Evolutionary conservation across 371 early-diverging fungal genomes (phyloP), one percentile per base, ranked within the genome.

Genomic region (Mortierella sp.): DNA sequence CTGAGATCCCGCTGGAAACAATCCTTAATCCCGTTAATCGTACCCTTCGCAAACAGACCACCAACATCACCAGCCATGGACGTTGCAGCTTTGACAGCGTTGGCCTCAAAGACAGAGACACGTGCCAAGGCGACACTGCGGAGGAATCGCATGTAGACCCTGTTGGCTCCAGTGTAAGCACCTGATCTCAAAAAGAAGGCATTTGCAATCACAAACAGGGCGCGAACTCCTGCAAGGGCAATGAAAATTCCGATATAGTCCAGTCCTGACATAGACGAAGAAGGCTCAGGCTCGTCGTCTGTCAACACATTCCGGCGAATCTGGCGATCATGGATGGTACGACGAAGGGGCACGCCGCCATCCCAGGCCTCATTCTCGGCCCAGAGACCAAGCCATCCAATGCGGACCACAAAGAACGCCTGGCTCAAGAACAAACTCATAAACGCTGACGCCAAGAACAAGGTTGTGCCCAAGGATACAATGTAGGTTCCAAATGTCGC

Each of bases 321-420:
- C 24, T 65, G 72, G 21, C 65, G 72, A 31, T 63, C 11, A 54
- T 77, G 76, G 45, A 83, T 65, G 24, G 76, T 77, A 45, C 68
- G 72, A 11, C n/a, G 70, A 21, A 77, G 48, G 28, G 75, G 81
- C 10, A 73, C 73, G 8, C 74, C 81, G 3, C 77, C 79, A 60
- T 86, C 80, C 78, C 80, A 75, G 24, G 82, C 58, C 0, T 80
- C 82, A 26, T 82, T 82, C 63, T 82, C 78, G 5, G 87, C 80
- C 87, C 87, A 86, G 60, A 82, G 16, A 45, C 87, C 87, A 10
- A 86, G 44, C 87, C 87, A 86, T 68, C 82, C 82, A 45, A 82
- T 80, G 6, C 87, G 76, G 63, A 82, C 47, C 44, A 86, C 82
- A 72, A 86, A 82, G n/a, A 86, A 54, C 8, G 80, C 77, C 57